Evolutionary conservation across 176 grass and related monocot genomes (phyloP).

Genomic region (Oryza meyeriana): DNA sequence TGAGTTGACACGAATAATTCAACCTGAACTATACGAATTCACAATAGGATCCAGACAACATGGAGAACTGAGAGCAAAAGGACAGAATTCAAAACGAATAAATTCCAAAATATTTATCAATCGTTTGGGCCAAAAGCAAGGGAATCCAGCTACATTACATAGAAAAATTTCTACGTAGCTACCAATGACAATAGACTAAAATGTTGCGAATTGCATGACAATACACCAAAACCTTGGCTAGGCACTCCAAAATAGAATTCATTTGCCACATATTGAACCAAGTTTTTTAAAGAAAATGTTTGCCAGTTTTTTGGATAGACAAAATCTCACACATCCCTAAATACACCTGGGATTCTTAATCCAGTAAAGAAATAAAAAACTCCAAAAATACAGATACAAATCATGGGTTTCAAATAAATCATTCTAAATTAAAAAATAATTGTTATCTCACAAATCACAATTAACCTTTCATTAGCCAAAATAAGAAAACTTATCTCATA

Average conservation of each 20-base stretch:
- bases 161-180: neutral
- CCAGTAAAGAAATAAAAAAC: neutral
- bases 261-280: neutral
- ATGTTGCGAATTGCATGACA: too few relatives aligned
- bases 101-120: neutral
- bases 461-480: too few relatives aligned
- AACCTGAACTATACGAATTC: neutral
- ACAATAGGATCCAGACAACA: neutral
- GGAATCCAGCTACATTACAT: neutral
- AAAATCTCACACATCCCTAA: neutral
- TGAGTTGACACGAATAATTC: neutral
- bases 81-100: neutral
- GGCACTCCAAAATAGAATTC: neutral
- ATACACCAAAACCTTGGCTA: neutral
- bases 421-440: too few relatives aligned
- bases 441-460: too few relatives aligned
- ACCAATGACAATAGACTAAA: neutral
- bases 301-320: neutral
- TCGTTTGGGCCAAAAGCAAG: neutral
- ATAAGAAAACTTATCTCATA: too few relatives aligned
- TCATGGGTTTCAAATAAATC: too few relatives aligned
- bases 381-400: neutral
- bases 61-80: neutral
- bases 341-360: neutral
- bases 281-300: neutral